phyloP scores from a whole-genome alignment of 2,329 filamentous ascomycete genomes.

The Graphiopsis chlorocephala region DNA sequence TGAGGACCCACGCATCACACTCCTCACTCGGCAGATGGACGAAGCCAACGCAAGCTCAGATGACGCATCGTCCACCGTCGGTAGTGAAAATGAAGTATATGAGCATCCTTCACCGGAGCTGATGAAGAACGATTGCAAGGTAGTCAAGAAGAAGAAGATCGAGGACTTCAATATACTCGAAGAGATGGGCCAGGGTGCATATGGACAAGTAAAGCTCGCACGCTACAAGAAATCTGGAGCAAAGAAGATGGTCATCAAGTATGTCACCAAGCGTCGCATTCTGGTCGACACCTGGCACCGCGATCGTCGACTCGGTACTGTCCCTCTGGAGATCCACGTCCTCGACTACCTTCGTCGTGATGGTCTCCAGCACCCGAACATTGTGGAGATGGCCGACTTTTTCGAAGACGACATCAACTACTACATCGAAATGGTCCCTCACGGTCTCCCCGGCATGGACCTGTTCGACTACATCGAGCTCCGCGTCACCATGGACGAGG shows the following conservation, averaged over 20 bases:
- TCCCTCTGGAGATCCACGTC: conserved; percentile 95
- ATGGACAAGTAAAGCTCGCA: conserved; percentile 94
- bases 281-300: conserved; percentile 98
- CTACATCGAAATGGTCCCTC: conserved; percentile 97
- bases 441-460: conserved; percentile 95
- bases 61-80: conserved; percentile 3
- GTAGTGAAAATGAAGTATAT: conserved; percentile 34
- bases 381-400: conserved; percentile 67
- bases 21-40: conserved; percentile 50
- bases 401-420: conserved; percentile 85
- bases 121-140: conserved; percentile 29
- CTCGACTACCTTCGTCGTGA: conserved; percentile 84
- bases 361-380: conserved; percentile 61
- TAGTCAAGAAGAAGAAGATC: conserved; percentile 71
- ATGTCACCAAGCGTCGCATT: conserved; percentile 94
- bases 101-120: conserved; percentile 38
- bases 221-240: conserved; percentile 70
- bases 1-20: conserved; percentile 41
- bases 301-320: conserved; percentile 86
- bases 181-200: conserved; percentile 97
- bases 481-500: conserved; percentile 92
- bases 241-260: conserved; percentile 92
- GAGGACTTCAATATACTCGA: conserved; percentile 88
- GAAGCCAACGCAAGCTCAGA: conserved; percentile 20
- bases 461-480: conserved; percentile 98